Conservation (phyloP, 257 asterid genomes). For the Marsdenia floribunda region DNA sequence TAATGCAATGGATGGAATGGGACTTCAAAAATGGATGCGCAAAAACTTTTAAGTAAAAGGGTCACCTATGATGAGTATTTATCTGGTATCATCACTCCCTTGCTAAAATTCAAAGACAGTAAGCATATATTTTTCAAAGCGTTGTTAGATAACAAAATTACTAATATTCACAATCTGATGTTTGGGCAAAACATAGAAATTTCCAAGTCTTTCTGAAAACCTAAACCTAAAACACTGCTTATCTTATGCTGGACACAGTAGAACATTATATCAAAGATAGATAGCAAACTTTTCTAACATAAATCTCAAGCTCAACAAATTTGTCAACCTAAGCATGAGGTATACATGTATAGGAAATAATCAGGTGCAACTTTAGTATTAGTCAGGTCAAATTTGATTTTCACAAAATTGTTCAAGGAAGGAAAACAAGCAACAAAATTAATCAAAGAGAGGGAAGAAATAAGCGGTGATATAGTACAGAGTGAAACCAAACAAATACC, state of each 20-base stretch:
- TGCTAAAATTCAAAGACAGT: not conserved
- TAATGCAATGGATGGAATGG: not conserved
- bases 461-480: not conserved
- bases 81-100: not conserved
- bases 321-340: not conserved
- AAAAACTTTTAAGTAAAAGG: not conserved
- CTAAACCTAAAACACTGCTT: not conserved
- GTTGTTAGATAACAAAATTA: not conserved
- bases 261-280: not conserved
- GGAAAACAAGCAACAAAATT: no score
- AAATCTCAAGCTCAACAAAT: not conserved
- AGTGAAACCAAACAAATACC: not conserved
- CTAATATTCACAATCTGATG: not conserved
- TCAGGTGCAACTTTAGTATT: not conserved
- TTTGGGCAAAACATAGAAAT: not conserved
- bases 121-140: not conserved
- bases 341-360: not conserved
- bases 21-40: not conserved
- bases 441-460: not conserved
- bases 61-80: not conserved
- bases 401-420: not conserved
- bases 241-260: not conserved
- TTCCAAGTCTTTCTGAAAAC: not conserved
- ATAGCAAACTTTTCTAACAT: not conserved
- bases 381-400: not conserved